Base-by-base conservation (phyloP, 345 rosid genomes). In the Chamaenerion angustifolium region DNA sequence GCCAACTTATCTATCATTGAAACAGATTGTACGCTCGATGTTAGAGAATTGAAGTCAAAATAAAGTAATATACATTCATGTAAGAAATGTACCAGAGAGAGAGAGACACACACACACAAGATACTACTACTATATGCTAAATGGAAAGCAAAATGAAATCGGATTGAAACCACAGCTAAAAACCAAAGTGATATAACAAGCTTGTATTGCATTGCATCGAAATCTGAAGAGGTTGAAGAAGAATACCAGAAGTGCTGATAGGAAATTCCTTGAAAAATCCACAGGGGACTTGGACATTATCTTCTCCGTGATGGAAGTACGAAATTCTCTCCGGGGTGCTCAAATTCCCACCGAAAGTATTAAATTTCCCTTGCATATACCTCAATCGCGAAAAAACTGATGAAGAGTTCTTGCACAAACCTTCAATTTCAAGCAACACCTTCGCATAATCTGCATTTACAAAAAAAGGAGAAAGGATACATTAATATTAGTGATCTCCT, bases 191-290 rank as follows among this genome's bases (percentile, higher is more conserved):
- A 8, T 31, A 31, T 31, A 5, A 31, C 5, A 31, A 31, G 37
- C 37, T 31, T 31, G 37, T 31, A 8, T 31, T 31, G 37, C 37
- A 31, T 1, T 31, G 5, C 27, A 23, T 23, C 5, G 11, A 51
- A 44, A 8, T 15, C 35, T 8, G 13, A 18, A 19, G 23, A 42
- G 2, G 25, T 21, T 21, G n/a, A n/a, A n/a, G n/a, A n/a, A n/a
- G n/a, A n/a, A 52, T 25, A 90, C 98, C 88, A 61, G 83, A 70
- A 52, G 51, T 13, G 52, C 70, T 73, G 52, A 79, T 49, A 0
- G 94, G 81, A 49, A 86, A 81, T 40, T 67, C 62, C 66, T 63
- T 78, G 10, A 86, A 70, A 74, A 83, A 83, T 10, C 94, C 98
- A 54, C 97, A 89, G 17, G 97, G 97, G 49, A 85, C 61, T 56